phyloP scores from a whole-genome alignment of 495 filamentous ascomycete species.

The Xylaria palmicola region DNA sequence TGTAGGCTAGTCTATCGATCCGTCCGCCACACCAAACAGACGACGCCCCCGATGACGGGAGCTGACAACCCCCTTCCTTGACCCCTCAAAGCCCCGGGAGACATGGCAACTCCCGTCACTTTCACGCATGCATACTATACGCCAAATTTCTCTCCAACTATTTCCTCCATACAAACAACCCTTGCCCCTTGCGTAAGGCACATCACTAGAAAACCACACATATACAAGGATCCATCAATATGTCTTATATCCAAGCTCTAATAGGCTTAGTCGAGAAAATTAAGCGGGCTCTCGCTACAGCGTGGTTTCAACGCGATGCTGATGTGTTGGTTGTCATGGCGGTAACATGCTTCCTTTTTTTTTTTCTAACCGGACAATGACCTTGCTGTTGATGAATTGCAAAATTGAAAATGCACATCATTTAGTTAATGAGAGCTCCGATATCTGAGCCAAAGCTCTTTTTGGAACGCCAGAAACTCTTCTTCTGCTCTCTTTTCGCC shows the following conservation, averaged over 20 bases:
- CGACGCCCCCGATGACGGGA: not conserved
- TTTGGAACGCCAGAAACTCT: slow-evolving; percentile 68
- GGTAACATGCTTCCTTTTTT: slow-evolving; percentile 12
- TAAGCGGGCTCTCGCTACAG: slow-evolving; percentile 7
- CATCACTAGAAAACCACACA: slow-evolving; percentile 16
- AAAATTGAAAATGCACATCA: slow-evolving; percentile 19
- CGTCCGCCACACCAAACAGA: not conserved
- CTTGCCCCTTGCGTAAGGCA: not conserved
- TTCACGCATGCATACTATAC: not conserved
- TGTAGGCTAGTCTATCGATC: slow-evolving; percentile 17
- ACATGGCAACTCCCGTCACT: not conserved
- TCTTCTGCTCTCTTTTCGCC: slow-evolving; percentile 79
- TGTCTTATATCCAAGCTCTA: slow-evolving; percentile 7
- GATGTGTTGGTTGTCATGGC: not conserved
- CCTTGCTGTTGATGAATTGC: slow-evolving; percentile 14
- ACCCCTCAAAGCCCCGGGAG: not conserved
- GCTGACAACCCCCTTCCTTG: not conserved
- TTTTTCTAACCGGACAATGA: slow-evolving; percentile 27
- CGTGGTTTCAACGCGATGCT: slow-evolving; percentile 10
- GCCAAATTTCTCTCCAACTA: slow-evolving; percentile 8
- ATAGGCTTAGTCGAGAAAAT: not conserved
- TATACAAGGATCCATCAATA: slow-evolving; percentile 25
- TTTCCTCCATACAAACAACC: slow-evolving; percentile 1
- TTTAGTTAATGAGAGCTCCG: slow-evolving; percentile 42
- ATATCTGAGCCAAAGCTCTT: slow-evolving; percentile 47